Conservation (phyloP, 345 rosid genomes). For the Citrus unshiu region DNA sequence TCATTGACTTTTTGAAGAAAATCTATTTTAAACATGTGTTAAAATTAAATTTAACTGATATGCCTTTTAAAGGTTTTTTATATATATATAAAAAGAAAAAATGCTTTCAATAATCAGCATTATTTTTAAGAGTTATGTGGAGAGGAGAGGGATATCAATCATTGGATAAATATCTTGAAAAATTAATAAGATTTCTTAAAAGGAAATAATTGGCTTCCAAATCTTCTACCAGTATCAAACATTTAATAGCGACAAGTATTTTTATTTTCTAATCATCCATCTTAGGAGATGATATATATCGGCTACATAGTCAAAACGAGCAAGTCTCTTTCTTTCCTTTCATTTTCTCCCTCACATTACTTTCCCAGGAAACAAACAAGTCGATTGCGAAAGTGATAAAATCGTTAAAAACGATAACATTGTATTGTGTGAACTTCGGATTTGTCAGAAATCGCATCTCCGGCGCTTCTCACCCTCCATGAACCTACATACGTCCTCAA, state of each 20-base stretch:
- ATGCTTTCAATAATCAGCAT: too few relatives aligned
- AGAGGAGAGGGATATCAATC: too few relatives aligned
- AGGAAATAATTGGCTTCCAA: background rate
- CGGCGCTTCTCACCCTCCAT: background rate
- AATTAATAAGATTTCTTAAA: too few relatives aligned
- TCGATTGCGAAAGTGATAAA: too few relatives aligned
- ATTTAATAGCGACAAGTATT: background rate
- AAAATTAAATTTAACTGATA: too few relatives aligned
- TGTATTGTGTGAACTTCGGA: slow-evolving; percentile 13
- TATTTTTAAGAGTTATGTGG: too few relatives aligned
- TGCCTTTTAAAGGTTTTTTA: too few relatives aligned
- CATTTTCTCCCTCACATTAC: background rate
- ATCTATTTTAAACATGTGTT: too few relatives aligned
- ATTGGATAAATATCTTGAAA: too few relatives aligned
- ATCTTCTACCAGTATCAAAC: background rate
- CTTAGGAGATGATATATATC: too few relatives aligned
- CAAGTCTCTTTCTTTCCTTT: background rate
- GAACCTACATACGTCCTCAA: background rate
- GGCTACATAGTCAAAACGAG: background rate
- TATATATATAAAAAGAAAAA: too few relatives aligned
- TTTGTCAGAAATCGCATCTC: background rate
- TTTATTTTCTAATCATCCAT: background rate
- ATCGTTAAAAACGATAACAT: background rate
- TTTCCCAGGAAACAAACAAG: background rate
- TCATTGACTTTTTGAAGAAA: too few relatives aligned